These are phyloP conservation scores for Omphalotus olearius DNA, from an alignment of 1,284 basidiomycete species.

Conservation along the genomic window DNA sequence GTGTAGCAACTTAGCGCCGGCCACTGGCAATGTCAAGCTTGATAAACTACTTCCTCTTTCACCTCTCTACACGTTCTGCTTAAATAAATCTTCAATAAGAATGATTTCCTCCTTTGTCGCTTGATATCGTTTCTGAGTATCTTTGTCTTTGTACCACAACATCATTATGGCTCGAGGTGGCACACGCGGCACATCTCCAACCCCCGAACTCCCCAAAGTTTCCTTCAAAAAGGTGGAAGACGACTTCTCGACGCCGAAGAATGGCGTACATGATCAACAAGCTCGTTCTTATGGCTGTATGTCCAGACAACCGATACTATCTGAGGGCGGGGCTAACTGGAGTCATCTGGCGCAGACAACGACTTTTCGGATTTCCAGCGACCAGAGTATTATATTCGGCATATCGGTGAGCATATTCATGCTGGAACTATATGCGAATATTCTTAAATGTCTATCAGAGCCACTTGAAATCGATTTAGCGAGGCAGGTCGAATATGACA, in stretches of 20 bases:
- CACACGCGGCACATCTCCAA: background rate
- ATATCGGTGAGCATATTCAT: slow-evolving; percentile 62
- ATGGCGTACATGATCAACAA: slow-evolving; percentile 27
- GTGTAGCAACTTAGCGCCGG: no score
- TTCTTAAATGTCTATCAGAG: slow-evolving; percentile 43
- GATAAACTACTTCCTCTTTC: no score
- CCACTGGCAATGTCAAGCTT: no score
- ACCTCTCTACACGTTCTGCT: no score
- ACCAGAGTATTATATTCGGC: slow-evolving; percentile 86
- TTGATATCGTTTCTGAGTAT: background rate
- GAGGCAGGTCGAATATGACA: slow-evolving; percentile 97
- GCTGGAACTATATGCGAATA: background rate
- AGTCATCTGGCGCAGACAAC: slow-evolving; percentile 25
- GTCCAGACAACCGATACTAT: slow-evolving; percentile 7
- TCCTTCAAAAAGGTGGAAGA: slow-evolving; percentile 14
- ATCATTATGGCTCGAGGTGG: slow-evolving; percentile 10
- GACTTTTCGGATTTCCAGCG: slow-evolving; percentile 72
- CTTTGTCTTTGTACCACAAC: background rate
- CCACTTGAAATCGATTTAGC: slow-evolving; percentile 92
- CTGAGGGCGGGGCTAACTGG: background rate
- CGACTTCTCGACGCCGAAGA: slow-evolving; percentile 10
- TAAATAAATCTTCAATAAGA: background rate
- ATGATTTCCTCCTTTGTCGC: background rate
- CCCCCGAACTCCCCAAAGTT: slow-evolving; percentile 9
- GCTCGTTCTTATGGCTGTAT: slow-evolving; percentile 29